Evolutionary conservation across 2,329 filamentous ascomycete species (phyloP), one percentile per base, ranked within the genome.

Genomic region (Xylariaceae sp.): DNA sequence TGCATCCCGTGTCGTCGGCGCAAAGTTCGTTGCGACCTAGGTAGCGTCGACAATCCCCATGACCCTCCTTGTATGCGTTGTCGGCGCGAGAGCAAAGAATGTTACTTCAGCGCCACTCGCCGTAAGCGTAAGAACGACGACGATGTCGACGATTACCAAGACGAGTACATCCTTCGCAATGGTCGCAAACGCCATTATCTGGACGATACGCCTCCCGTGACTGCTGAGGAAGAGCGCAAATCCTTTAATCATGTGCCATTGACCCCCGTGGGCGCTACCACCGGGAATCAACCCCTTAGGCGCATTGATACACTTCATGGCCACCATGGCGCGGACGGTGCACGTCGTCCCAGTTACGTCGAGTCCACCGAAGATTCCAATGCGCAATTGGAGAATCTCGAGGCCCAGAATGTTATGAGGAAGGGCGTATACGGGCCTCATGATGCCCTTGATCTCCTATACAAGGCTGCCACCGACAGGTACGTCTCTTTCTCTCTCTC

Each of bases 21-120:
- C 61, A 85, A 85, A 68, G 80, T 85, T 30, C 77, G 81, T 56
- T 84, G 80, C 70, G 81, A 84, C 61, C 72, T 85, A 5, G 81
- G 81, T 54, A 87, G 86, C 66, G 92, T 97, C 68, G 94, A 97
- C 73, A 92, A 94, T 65, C 94, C 94, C 29, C 85, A 91, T 72
- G 90, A 95, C 65, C 92, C 92, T 53, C 94, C 94, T 2, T 99
- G 94, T 71, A 88, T 92, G 56, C 85, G 94, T 68, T 99, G 94
- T 71, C 87, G 91, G 51, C 86, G 94, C 63, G 94, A 99, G 76
- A 90, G 87, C 75, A 97, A 97, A 72, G 87, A 96, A 66, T 99
- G 94, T 76, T 95, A 87, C 79, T 99, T 99, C 77, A 95, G 91
- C 59, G 89, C 91, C 26, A 97, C 91, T 34, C 82, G 94, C 49